Evolutionary conservation across 495 filamentous ascomycete genomes (phyloP), one percentile per base, ranked within the genome.

Genomic region (Cairneyella variabilis): DNA sequence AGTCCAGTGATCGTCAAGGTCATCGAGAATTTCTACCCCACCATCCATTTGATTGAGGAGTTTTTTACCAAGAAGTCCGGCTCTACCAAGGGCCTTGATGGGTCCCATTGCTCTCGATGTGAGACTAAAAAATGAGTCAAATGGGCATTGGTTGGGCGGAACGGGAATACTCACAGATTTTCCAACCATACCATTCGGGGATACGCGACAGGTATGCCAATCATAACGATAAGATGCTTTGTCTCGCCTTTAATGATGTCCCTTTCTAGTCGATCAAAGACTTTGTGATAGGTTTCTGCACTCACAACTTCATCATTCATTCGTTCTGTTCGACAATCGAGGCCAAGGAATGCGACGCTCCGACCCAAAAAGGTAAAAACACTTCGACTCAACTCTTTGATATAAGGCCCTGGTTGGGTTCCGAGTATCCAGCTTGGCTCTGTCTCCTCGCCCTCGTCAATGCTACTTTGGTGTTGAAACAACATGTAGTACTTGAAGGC

Each of bases 401-500:
- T 96, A 68, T 97, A 97, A 12, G 95, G 95, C 7, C 93, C 93
- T 10, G 85, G 87, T 16, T 76, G 68, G 26, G 76, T 72, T 21
- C 93, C 93, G 14, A 97, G 73, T 23, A 91, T 66, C 95, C 95
- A 98, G 66, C 88, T 96, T 8, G 91, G 90, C 66, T 98, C 93
- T 14, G 89, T 78, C 51, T 79, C 71, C 57, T 91, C 82, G 1
- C 81, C 85, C 68, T 97, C 92, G 14, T 85, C 81, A 0, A 78
- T 75, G 18, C 92, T 74, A 60, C 84, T 93, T 66, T 98, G 93
- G 62, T 98, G 93, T 68, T 98, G 93, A 72, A 97, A 98, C 6
- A 98, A 77, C 82, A 98, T 83, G 63, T 98, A 98, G 63, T 97
- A 97, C 65, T 97, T 98, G 76, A 92, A 96, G 1, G 92, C 93